Evolutionary conservation across 176 grass and related monocot genomes (phyloP), one percentile per base, ranked within the genome.

Genomic region (Triticum turgidum): DNA sequence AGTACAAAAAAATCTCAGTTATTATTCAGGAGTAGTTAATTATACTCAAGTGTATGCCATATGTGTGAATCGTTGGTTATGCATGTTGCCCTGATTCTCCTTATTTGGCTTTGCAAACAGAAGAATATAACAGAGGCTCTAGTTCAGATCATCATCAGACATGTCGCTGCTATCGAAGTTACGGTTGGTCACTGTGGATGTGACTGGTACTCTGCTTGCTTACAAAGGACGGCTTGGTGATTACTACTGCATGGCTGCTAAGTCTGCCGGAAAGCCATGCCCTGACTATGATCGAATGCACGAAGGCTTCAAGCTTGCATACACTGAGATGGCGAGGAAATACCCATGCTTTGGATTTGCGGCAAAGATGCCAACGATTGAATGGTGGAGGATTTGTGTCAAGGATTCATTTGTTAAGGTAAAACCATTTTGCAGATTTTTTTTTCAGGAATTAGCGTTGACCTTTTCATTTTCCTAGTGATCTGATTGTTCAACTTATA

Each of bases 161-260:
- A 99, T 96, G 94, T 94, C 90, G 39, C 81, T 99, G 25, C 87
- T 96, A 39, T 94, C 92, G 17, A 96, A 94, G 87, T 62, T 99
- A 35, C 90, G 94, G 12, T 47, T 93, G 84, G 86, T 99, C 68
- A 99, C 97, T 27, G 79, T 99, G 41, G 94, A 99, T 89, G 97
- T 99, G 12, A 99, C 97, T 20, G 97, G 97, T n/a, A 99, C 97
- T 80, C 78, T 96, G 14, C 81, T 99, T 67, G 94, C 97, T 83
- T 96, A 99, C 80, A 99, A 99, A 91, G 94, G 97, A 69, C 87
- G 96, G 35, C 92, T 99, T 79, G 97, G 97, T 63, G 97, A 99
- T 88, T 99, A 96, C 88, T 99, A 99, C 66, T 96, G 97, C 81
- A 94, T 96, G 97, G 97, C 97, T 66, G 97, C 97, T 20, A 99